phyloP scores from a whole-genome alignment of 495 filamentous ascomycete genomes.

The Penicillium chermesinum region DNA sequence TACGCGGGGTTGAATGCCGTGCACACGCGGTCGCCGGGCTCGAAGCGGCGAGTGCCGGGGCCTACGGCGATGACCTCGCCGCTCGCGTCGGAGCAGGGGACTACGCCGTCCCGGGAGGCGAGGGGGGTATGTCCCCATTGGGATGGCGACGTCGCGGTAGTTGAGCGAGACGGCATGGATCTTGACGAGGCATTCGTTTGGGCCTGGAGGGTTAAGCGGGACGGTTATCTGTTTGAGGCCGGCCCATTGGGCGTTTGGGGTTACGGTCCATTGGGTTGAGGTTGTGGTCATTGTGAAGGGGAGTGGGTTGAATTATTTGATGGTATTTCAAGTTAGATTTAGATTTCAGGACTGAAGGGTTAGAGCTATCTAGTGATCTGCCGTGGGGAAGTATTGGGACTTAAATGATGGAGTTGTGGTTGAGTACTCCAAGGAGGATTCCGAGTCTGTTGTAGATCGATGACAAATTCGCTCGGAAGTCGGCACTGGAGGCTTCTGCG shows the following conservation, averaged over 20 bases:
- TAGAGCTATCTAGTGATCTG: no score
- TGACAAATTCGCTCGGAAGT: background rate
- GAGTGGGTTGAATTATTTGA: no score
- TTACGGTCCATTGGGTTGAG: background rate
- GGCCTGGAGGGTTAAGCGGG: slow-evolving; percentile 22
- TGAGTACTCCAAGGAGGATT: background rate
- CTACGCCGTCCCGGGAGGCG: slow-evolving; percentile 41
- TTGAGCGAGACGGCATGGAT: slow-evolving; percentile 57
- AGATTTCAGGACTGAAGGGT: no score
- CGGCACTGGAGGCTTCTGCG: slow-evolving; percentile 1
- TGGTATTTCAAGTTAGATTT: background rate
- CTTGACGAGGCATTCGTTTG: slow-evolving; percentile 58
- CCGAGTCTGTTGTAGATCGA: background rate
- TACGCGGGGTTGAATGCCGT: background rate
- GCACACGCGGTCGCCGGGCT: slow-evolving; percentile 11
- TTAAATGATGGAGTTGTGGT: no score
- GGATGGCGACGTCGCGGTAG: slow-evolving; percentile 48
- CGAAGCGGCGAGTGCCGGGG: background rate
- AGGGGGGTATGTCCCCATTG: background rate
- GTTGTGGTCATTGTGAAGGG: background rate
- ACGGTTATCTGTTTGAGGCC: background rate
- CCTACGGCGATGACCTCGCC: slow-evolving; percentile 49
- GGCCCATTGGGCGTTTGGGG: background rate
- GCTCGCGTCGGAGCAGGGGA: slow-evolving; percentile 30
- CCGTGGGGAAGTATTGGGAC: no score